Evolutionary conservation across 352 stramenopile genomes (phyloP), one percentile per base, ranked within the genome.

Genomic region (Globisporangium spinosum): DNA sequence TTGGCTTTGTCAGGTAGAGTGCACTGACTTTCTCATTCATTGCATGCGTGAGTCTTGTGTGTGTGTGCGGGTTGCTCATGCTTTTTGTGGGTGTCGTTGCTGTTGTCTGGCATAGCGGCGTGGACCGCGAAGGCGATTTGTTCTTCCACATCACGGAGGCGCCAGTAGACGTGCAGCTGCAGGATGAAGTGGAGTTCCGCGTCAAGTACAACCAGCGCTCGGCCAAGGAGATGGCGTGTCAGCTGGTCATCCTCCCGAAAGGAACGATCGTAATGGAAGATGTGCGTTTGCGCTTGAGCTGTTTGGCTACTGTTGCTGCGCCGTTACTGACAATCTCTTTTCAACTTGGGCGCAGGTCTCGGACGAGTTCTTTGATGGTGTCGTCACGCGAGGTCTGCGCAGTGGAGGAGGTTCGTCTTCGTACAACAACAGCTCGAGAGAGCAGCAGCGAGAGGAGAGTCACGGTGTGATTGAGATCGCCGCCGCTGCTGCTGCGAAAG

Each of bases 61-160:
- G 2, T 72, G 40, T 25, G 58, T 78, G 38, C 53, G 69, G 9
- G 5, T 27, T 64, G 73, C 71, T 38, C 56, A 49, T 73, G 43
- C 32, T 38, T 7, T 38, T 38, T 10, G 29, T 32, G 29, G 29
- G 4, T 51, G 17, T 51, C 17, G 17, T n/a, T 49, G 43, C 22
- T 22, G 43, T 12, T 51, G 17, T n/a, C 10, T 51, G 43, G 15
- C 6, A 80, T 12, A 80, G 83, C 68, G 80, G 82, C 61, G 68
- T 88, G 67, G 83, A 89, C 9, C 76, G 81, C 59, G 81, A 94
- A 15, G 81, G 79, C 23, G 86, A 94, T 45, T 58, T 92, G 51
- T 94, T 94, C 70, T 94, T 94, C 73, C 86, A 94, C 74, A 87
- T 92, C 40, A 87, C 82, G 8, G 86, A 94, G 53, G 86, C 83